Evolutionary conservation across 2,329 filamentous ascomycete genomes (phyloP).

Genomic region (Nigrospora osmanthi): DNA sequence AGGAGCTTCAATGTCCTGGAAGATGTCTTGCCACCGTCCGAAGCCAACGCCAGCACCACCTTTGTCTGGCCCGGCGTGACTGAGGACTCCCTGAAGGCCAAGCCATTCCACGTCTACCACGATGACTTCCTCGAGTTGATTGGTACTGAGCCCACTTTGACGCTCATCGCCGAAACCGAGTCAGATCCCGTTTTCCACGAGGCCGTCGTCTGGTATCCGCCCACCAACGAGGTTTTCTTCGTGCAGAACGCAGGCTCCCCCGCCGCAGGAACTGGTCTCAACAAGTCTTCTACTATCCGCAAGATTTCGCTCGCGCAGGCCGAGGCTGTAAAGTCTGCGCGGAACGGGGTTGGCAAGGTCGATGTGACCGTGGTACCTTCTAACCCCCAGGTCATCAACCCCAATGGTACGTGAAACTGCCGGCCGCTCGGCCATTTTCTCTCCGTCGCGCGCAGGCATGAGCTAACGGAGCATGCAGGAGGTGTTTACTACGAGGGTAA

Average conservation of each 20-base stretch:
- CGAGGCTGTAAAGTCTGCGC: slow-evolving; percentile 25
- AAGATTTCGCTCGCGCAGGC: slow-evolving; percentile 40
- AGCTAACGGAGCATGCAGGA: slow-evolving; percentile 19
- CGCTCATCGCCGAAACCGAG: slow-evolving; percentile 35
- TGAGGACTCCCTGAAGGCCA: slow-evolving; percentile 25
- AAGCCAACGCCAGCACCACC: slow-evolving; percentile 26
- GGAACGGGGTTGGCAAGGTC: slow-evolving; percentile 30
- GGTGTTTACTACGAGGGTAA: slow-evolving; percentile 41
- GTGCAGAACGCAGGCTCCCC: slow-evolving; percentile 40
- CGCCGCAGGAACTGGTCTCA: slow-evolving; percentile 38
- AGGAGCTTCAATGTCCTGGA: slow-evolving; percentile 33
- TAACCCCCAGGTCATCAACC: slow-evolving; percentile 36
- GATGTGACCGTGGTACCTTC: slow-evolving; percentile 32
- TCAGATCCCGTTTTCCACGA: slow-evolving; percentile 45
- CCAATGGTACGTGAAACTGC: slow-evolving; percentile 31
- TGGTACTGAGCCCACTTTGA: slow-evolving; percentile 38
- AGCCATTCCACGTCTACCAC: slow-evolving; percentile 40
- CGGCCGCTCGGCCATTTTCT: no score
- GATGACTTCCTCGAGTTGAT: slow-evolving; percentile 41
- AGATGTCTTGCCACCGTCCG: slow-evolving; percentile 25
- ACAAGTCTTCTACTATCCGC: slow-evolving; percentile 41
- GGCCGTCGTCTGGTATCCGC: slow-evolving; percentile 42
- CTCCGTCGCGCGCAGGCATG: no score
- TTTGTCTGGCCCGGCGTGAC: slow-evolving; percentile 37
- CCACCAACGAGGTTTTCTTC: slow-evolving; percentile 46